Percentiles rank a stretch among this genome's conserved stretches.
These are phyloP conservation scores for Artomyces pyxidatus DNA, from an alignment of 768 basidiomycete genomes.

Conservation along the genomic window DNA sequence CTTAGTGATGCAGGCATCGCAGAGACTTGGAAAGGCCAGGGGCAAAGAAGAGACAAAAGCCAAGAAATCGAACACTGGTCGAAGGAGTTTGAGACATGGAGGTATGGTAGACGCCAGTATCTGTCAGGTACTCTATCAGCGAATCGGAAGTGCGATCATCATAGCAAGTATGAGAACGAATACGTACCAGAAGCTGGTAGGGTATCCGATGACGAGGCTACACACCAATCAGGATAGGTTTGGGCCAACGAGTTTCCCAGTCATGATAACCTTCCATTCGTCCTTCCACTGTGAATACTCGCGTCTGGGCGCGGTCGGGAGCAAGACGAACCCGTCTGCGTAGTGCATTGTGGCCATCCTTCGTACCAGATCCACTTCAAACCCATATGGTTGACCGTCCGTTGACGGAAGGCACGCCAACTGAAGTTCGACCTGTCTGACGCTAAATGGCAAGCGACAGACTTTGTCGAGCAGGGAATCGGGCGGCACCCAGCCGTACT, in stretches of 20 bases:
- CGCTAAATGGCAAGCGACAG: slow-evolving; percentile 2
- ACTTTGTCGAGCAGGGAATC: background rate
- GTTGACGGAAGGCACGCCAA: background rate
- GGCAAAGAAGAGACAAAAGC: too few species aligned
- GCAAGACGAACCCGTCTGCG: slow-evolving; percentile 10
- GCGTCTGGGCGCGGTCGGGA: background rate
- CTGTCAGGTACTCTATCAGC: too few species aligned
- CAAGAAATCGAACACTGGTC: too few species aligned
- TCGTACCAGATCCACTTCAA: slow-evolving; percentile 1
- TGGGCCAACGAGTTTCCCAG: background rate
- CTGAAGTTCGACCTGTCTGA: slow-evolving; percentile 5
- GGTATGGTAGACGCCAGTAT: too few species aligned
- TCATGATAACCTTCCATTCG: background rate
- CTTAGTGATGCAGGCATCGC: too few species aligned
- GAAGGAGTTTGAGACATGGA: too few species aligned
- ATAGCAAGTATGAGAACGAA: too few species aligned
- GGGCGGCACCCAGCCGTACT: slow-evolving; percentile 6
- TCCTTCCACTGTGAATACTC: slow-evolving; percentile 1
- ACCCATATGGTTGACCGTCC: background rate
- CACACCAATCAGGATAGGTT: too few species aligned
- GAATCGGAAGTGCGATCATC: too few species aligned
- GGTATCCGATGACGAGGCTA: too few species aligned
- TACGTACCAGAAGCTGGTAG: too few species aligned
- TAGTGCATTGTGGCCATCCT: slow-evolving; percentile 10
- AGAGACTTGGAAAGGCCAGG: too few species aligned